These are phyloP conservation scores for Perilla frutescens DNA, from an alignment of 257 asterid genomes.

Conservation along the genomic window DNA sequence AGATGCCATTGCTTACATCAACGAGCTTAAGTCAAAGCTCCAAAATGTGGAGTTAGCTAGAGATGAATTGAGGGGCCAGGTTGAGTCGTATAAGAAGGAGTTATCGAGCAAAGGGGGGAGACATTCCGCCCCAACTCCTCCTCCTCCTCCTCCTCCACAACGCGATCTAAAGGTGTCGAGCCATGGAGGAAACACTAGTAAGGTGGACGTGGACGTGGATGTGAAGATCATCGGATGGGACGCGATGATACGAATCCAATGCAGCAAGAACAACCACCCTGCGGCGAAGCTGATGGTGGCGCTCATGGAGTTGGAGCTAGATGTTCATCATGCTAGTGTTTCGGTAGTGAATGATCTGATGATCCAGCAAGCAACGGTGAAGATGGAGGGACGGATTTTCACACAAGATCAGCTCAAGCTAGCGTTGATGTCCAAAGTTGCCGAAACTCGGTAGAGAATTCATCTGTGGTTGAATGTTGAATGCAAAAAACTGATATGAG, in stretches of 20 bases:
- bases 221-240: slow-evolving; percentile 83
- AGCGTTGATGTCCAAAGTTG: slow-evolving; percentile 62
- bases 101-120: slow-evolving; percentile 41
- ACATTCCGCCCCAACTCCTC: slow-evolving; percentile 35
- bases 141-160: slow-evolving; percentile 37
- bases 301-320: slow-evolving; percentile 69
- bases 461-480: too few species aligned
- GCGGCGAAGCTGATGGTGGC: slow-evolving; percentile 86
- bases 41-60: slow-evolving; percentile 51
- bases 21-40: slow-evolving; percentile 73
- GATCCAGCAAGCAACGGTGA: slow-evolving; percentile 89
- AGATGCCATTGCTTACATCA: slow-evolving; percentile 79
- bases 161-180: slow-evolving; percentile 35
- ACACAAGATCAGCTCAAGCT: slow-evolving; percentile 72
- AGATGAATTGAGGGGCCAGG: slow-evolving; percentile 59
- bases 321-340: slow-evolving; percentile 83
- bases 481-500: too few species aligned
- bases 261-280: slow-evolving; percentile 77
- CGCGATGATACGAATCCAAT: slow-evolving; percentile 77
- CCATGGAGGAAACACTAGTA: slow-evolving; percentile 13
- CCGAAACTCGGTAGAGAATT: slow-evolving; percentile 40
- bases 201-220: slow-evolving; percentile 62
- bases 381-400: slow-evolving; percentile 71
- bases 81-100: slow-evolving; percentile 64
- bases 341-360: slow-evolving; percentile 80